Percentiles rank a stretch among this genome's conserved stretches.
Evolutionary conservation across 495 filamentous ascomycete genomes (phyloP).

Genomic region (Usnea hakonensis): DNA sequence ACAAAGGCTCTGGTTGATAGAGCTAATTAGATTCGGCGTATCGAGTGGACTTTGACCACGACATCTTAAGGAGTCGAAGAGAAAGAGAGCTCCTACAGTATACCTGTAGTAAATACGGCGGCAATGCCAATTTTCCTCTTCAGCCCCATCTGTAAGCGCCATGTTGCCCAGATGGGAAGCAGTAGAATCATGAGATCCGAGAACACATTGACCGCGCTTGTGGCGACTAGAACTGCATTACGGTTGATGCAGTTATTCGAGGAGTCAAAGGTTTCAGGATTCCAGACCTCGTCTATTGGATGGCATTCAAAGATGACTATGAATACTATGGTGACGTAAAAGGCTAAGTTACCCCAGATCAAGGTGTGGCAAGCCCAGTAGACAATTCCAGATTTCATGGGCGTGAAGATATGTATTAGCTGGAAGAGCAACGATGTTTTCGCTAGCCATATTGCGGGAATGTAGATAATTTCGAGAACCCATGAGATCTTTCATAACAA

Average conservation of each 20-base stretch:
- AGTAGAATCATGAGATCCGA: slow-evolving; percentile 18
- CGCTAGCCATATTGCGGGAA: slow-evolving; percentile 9
- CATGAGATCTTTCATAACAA: slow-evolving; percentile 15
- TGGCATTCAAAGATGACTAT: slow-evolving; percentile 21
- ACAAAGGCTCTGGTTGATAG: slow-evolving; percentile 6
- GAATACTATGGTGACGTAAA: slow-evolving; percentile 18
- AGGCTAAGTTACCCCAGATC: slow-evolving; percentile 16
- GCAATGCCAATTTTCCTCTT: slow-evolving; percentile 6
- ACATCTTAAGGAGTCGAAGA: no score
- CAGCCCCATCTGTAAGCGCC: slow-evolving; percentile 17
- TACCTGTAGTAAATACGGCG: slow-evolving; percentile 8
- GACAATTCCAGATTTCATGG: slow-evolving; percentile 11
- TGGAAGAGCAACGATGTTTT: slow-evolving; percentile 19
- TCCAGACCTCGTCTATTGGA: slow-evolving; percentile 13
- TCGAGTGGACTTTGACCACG: not conserved
- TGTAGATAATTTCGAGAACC: slow-evolving; percentile 18
- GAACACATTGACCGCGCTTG: slow-evolving; percentile 14
- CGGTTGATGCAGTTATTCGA: slow-evolving; percentile 11
- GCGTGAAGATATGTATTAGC: slow-evolving; percentile 23
- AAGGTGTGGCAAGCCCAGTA: slow-evolving; percentile 18
- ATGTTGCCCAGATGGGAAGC: slow-evolving; percentile 16
- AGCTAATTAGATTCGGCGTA: not conserved
- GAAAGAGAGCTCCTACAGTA: not conserved
- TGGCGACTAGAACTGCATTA: not conserved
- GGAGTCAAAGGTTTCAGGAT: not conserved